phyloP scores from a whole-genome alignment of 441 rosid genomes.

The Oxalis stricta region DNA sequence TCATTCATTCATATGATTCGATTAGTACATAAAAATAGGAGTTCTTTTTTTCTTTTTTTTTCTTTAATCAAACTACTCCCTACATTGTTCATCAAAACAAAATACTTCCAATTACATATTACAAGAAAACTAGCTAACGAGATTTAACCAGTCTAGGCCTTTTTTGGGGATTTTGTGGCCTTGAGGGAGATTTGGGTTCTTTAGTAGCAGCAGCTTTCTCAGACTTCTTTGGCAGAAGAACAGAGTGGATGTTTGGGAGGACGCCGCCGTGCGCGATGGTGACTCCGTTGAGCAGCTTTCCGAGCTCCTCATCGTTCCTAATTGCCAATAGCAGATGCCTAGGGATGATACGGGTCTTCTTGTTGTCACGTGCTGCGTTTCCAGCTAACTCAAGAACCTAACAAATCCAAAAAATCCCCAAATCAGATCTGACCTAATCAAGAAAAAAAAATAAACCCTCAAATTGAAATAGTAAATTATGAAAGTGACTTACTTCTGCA shows the following conservation, averaged over 20 bases:
- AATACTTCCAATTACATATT: not conserved
- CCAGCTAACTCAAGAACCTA: conserved; percentile 48
- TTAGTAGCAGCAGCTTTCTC: conserved; percentile 15
- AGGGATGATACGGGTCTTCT: conserved; percentile 44
- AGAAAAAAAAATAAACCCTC: not conserved
- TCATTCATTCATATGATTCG: not conserved
- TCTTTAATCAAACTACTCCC: not conserved
- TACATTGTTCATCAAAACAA: not conserved
- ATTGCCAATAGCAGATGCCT: conserved; percentile 39
- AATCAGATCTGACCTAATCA: not conserved
- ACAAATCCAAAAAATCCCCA: not conserved
- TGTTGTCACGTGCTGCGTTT: conserved; percentile 50
- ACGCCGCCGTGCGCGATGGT: conserved; percentile 48
- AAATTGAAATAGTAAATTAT: no score
- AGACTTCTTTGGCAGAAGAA: conserved; percentile 33
- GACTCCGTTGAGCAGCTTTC: conserved; percentile 35
- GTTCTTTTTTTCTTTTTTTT: no score
- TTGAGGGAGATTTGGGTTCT: conserved; percentile 33
- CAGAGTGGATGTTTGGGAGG: conserved; percentile 32
- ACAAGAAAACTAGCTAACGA: not conserved
- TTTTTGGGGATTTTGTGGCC: conserved; percentile 37
- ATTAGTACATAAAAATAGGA: no score
- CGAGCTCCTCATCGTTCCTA: conserved; percentile 48
- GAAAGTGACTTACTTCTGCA: conserved; percentile 6
- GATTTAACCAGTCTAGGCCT: conserved; percentile 7